Base-by-base conservation (phyloP, 2,329 filamentous ascomycete species). In the Rasamsonia emersonii region DNA sequence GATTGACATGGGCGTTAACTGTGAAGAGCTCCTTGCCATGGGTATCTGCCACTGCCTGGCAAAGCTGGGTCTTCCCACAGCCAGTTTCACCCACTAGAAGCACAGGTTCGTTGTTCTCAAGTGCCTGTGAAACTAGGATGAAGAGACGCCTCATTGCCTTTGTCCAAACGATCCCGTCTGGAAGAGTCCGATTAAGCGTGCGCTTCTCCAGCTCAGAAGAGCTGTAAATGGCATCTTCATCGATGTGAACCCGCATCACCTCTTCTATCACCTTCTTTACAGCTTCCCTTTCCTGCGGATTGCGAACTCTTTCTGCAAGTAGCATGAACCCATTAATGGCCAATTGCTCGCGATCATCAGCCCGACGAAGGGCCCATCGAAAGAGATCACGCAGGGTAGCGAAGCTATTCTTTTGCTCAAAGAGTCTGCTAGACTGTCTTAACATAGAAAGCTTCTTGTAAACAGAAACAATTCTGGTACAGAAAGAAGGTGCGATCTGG, bases 1-100 rank as follows among this genome's bases (percentile, higher is more conserved):
- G 88, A 44, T 98, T 99, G 46, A 96, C 89, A 58, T 99, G 93
- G 3, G 93, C 91, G 53, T 98, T 99, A 50, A 98, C 81, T 45
- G 89, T 91, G 44, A 88, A 79, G 23, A 99, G 65, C 41, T 83
- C 68, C 47, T 81, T 86, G 10, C 70, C 67, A 40, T 85, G 71
- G 3, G 84, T 81, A 49, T 93, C 82, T 3, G 91, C 86, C 32
- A 96, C 71, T 52, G 94, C 73, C 55, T 99, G 91, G 45, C 86
- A 93, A 5, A 98, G 83, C 2, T 89, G 95, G 0, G 91, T 99
- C 64, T 99, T 99, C 39, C 93, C 91, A 50, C 89, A 96, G 4
- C 91, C 91, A 11, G 91, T 99, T 55, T 98, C 93, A 40, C 91
- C 91, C 9, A 99, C 86, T 4, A 99, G 70, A 13, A 99, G 69